These are phyloP conservation scores for Phlyctochytrium arcticum DNA, from an alignment of 192 early-diverging fungal species.

Conservation along the genomic window DNA sequence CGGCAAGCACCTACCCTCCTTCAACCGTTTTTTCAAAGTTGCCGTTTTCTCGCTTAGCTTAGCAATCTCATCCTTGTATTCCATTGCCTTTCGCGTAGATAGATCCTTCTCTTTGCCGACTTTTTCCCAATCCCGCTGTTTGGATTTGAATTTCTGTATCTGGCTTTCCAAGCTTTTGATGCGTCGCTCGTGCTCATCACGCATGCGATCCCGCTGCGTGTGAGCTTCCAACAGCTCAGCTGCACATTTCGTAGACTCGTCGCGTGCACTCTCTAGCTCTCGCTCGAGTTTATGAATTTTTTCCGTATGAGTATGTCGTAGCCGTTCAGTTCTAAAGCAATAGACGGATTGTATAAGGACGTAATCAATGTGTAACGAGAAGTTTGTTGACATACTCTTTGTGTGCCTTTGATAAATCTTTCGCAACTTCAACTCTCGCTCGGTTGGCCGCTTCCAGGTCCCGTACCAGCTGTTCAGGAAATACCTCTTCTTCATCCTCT, in stretches of 20 bases:
- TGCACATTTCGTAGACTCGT: constrained; percentile 22
- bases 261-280: constrained; percentile 26
- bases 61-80: constrained; percentile 39
- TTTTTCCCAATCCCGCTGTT: constrained; percentile 36
- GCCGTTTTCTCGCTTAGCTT: constrained; percentile 14
- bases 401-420: constrained; percentile 30
- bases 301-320: constrained; percentile 29
- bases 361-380: neutral
- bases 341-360: neutral
- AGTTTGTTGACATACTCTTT: constrained; percentile 47
- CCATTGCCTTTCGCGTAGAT: constrained; percentile 16
- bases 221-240: constrained; percentile 30
- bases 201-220: constrained; percentile 26
- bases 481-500: neutral
- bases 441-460: constrained; percentile 33
- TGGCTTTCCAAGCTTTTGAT: constrained; percentile 34
- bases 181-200: constrained; percentile 45
- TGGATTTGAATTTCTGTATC: constrained; percentile 34
- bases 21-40: constrained; percentile 43
- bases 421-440: constrained; percentile 40
- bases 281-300: constrained; percentile 30
- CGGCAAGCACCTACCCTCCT: constrained; percentile 33
- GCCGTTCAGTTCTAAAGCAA: constrained; percentile 31
- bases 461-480: neutral
- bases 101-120: constrained; percentile 32